phyloP scores from a whole-genome alignment of 257 asterid genomes.

The Ilex asprella region DNA sequence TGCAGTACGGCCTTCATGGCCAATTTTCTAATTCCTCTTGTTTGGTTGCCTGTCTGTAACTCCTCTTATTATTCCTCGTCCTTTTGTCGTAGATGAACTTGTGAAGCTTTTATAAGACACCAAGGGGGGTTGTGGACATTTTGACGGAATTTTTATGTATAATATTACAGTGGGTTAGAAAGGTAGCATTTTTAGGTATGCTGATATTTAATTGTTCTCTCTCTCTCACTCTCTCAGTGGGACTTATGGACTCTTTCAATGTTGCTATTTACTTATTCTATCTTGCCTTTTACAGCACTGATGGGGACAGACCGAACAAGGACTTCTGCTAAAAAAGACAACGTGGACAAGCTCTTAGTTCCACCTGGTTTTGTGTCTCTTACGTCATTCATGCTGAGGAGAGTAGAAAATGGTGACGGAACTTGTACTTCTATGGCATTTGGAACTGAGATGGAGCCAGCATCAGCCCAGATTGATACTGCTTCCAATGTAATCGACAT shows the following conservation, averaged over 20 bases:
- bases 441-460: slow-evolving; percentile 16
- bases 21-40: no score
- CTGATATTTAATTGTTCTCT: no score
- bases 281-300: slow-evolving; percentile 11
- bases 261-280: not conserved
- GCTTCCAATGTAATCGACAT: slow-evolving; percentile 25
- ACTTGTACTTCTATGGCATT: slow-evolving; percentile 15
- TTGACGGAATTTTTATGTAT: no score
- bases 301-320: slow-evolving; percentile 37
- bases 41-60: no score
- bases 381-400: slow-evolving; percentile 48
- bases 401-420: slow-evolving; percentile 18
- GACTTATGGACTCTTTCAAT: not conserved
- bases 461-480: slow-evolving; percentile 11
- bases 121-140: no score
- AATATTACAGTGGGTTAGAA: no score
- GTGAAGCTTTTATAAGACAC: no score
- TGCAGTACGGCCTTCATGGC: no score
- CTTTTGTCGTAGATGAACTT: no score
- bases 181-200: no score
- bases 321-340: slow-evolving; percentile 8
- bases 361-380: slow-evolving; percentile 85
- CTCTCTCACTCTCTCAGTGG: not conserved
- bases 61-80: no score
- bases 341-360: slow-evolving; percentile 24